Evolutionary conservation across 768 basidiomycete genomes (phyloP).

Genomic region (Auriscalpium vulgare): DNA sequence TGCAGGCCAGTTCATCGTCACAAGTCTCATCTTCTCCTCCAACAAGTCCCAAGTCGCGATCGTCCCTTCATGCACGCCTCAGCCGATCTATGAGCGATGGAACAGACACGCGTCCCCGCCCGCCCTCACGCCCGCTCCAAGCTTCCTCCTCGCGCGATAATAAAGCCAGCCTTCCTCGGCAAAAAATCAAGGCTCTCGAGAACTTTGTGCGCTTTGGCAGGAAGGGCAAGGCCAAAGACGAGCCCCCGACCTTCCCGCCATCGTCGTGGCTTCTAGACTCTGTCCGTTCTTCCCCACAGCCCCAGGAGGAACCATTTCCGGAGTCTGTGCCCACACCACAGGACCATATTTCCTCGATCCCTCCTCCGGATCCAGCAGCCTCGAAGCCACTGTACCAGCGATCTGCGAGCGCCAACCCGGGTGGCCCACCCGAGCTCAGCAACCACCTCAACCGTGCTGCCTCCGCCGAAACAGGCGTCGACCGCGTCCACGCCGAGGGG

Average conservation of each 20-base stretch:
- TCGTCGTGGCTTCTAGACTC: constrained; percentile 7
- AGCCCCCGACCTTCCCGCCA: constrained; percentile 12
- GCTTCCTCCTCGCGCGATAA: constrained; percentile 1
- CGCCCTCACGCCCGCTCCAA: not conserved
- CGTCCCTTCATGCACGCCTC: not conserved
- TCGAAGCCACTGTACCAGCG: not conserved
- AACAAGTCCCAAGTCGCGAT: not conserved
- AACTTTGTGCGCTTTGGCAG: constrained; percentile 12
- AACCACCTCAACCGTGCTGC: not conserved
- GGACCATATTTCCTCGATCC: not conserved
- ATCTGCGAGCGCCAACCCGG: not conserved
- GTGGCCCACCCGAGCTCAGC: not conserved
- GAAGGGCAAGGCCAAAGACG: constrained; percentile 3
- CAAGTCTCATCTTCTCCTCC: too few species aligned
- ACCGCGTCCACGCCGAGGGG: not conserved
- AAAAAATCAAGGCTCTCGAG: constrained; percentile 11
- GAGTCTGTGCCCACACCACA: not conserved
- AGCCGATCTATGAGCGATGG: constrained; percentile 2
- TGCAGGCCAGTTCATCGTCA: too few species aligned
- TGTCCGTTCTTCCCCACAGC: not conserved
- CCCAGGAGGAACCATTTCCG: not conserved
- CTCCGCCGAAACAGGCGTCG: not conserved
- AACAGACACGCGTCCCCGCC: not conserved
- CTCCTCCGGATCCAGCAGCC: not conserved
- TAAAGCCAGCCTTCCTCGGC: constrained; percentile 4